Conservation (phyloP, 139 green algal genomes). For the Tetradesmus lagerheimii region DNA sequence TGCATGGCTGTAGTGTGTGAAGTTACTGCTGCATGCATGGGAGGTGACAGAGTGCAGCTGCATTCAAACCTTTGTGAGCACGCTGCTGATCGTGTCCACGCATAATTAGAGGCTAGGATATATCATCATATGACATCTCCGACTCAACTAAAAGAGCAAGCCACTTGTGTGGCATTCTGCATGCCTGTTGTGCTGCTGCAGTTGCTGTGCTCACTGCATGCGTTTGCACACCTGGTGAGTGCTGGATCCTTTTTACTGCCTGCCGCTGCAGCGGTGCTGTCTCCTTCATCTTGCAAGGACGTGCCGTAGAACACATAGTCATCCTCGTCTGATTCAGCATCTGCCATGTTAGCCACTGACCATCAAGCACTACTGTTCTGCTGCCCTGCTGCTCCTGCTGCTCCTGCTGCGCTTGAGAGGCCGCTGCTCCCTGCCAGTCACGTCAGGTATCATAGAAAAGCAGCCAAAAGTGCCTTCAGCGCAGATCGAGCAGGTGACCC, state of each 20-base stretch:
- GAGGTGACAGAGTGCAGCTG: neutral
- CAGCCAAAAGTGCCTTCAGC: neutral
- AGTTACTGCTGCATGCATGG: neutral
- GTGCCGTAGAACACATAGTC: slow-evolving; percentile 83
- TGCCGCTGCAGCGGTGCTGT: slow-evolving; percentile 48
- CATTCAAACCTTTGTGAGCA: neutral
- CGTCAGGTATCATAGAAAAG: neutral
- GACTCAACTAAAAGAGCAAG: no score
- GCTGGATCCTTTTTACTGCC: slow-evolving; percentile 64
- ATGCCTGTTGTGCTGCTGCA: neutral
- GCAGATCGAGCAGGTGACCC: neutral
- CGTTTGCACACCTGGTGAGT: neutral
- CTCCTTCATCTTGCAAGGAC: slow-evolving; percentile 71
- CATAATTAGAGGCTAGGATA: no score
- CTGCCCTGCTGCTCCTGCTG: neutral
- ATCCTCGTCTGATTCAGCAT: slow-evolving; percentile 62
- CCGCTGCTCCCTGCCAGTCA: neutral
- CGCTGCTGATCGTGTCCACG: no score
- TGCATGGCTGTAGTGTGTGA: neutral
- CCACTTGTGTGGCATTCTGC: no score
- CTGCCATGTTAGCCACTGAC: neutral
- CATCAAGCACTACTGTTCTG: neutral
- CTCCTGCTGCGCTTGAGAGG: neutral
- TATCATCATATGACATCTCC: no score
- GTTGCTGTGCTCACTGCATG: neutral